Conservation (phyloP, 2,329 filamentous ascomycete genomes). For the Periconia macrospinosa region DNA sequence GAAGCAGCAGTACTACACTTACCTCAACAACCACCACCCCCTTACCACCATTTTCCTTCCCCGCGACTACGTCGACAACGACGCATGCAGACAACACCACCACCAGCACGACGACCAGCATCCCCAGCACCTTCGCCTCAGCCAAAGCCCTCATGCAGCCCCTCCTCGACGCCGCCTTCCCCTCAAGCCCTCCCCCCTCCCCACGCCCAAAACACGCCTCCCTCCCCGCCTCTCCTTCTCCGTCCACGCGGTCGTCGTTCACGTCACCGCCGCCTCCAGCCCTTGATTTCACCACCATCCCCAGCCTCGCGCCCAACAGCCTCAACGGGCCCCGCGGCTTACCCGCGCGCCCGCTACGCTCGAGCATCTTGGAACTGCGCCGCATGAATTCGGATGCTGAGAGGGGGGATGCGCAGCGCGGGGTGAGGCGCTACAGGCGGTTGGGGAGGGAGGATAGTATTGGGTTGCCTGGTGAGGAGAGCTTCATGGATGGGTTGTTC, state of each 20-base stretch:
- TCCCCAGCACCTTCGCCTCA: conserved; percentile 13
- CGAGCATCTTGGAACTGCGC: conserved; percentile 44
- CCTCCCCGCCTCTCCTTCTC: conserved; percentile 11
- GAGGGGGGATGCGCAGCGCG: conserved; percentile 24
- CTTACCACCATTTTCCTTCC: neutral
- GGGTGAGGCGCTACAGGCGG: conserved; percentile 40
- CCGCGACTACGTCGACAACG: no score
- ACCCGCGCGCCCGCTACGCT: conserved; percentile 41
- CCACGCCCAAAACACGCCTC: conserved; percentile 22
- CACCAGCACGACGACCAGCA: conserved; percentile 13
- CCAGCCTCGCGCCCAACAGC: conserved; percentile 18
- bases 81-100: conserved; percentile 8
- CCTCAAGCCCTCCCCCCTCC: conserved; percentile 21
- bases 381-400: conserved; percentile 49
- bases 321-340: conserved; percentile 34
- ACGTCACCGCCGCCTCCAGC: conserved; percentile 3
- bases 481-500: conserved; percentile 28
- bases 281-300: conserved; percentile 27
- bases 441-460: conserved; percentile 43
- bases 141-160: conserved; percentile 21
- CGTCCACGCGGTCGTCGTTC: no score
- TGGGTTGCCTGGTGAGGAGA: conserved; percentile 29
- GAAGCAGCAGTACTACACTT: no score
- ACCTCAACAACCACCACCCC: conserved; percentile 9
- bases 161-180: conserved; percentile 24